Conservation (phyloP, 169 alveolate genomes). For the Fabrea salina region DNA sequence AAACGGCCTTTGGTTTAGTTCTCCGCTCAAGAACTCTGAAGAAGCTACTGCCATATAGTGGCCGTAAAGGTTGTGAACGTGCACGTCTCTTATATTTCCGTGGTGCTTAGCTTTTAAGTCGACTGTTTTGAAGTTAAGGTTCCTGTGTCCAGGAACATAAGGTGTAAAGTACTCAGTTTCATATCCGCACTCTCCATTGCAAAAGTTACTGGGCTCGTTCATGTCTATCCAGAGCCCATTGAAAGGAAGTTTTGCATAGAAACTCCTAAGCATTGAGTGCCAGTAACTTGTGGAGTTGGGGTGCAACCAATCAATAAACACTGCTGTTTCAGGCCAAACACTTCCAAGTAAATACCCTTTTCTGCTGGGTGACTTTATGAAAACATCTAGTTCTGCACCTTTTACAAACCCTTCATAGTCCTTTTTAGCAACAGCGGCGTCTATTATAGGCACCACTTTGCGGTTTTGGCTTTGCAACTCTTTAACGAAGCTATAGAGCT, state of each 20-base stretch:
- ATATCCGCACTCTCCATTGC: conserved; percentile 41
- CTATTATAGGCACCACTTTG: conserved; percentile 77
- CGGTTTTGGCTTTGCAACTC: background rate
- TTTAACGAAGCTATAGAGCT: conserved; percentile 23
- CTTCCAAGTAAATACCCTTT: conserved; percentile 58
- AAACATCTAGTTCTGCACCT: no score
- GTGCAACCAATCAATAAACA: conserved; percentile 72
- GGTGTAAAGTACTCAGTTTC: background rate
- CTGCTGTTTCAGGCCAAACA: conserved; percentile 86
- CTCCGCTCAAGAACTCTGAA: conserved; percentile 37
- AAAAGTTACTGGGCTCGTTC: conserved; percentile 74
- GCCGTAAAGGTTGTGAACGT: conserved; percentile 61
- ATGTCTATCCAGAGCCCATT: conserved; percentile 74
- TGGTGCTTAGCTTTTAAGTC: conserved; percentile 21
- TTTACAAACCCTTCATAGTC: no score
- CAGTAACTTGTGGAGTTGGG: conserved; percentile 55
- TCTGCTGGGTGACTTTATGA: conserved; percentile 40
- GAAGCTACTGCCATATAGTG: conserved; percentile 57
- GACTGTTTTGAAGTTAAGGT: background rate
- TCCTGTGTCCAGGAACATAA: background rate
- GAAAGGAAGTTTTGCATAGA: conserved; percentile 33
- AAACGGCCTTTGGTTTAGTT: conserved; percentile 49
- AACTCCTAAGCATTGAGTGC: conserved; percentile 33
- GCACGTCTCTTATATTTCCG: conserved; percentile 45
- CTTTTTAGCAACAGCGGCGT: conserved; percentile 82